phyloP scores from a whole-genome alignment of 2,329 filamentous ascomycete species.

The Tolypocladium sp. region DNA sequence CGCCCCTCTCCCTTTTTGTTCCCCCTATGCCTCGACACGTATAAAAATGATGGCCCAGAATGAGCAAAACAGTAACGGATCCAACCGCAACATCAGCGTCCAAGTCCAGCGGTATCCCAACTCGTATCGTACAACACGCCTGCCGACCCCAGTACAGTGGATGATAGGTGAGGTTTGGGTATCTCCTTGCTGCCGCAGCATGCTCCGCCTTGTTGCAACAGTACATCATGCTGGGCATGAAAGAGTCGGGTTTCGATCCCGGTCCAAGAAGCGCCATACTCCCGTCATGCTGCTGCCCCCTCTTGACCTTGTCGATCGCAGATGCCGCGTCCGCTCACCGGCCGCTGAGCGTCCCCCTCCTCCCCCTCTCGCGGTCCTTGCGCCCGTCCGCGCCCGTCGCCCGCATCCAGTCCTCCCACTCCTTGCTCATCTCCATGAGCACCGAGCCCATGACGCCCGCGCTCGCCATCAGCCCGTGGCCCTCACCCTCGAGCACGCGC shows the following conservation, averaged over 20 bases:
- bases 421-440: constrained; percentile 86
- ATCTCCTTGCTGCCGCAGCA: not conserved
- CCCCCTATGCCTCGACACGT: not conserved
- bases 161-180: not conserved
- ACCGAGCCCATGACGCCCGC: constrained; percentile 88
- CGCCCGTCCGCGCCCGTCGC: constrained; percentile 37
- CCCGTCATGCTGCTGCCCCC: not conserved
- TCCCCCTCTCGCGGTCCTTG: constrained; percentile 22
- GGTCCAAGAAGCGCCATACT: no score
- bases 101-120: not conserved
- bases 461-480: constrained; percentile 92
- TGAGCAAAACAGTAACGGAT: not conserved
- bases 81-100: not conserved
- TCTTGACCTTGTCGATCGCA: no score
- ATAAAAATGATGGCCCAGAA: not conserved
- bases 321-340: constrained; percentile 1
- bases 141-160: not conserved
- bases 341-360: constrained; percentile 14
- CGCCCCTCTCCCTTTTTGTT: not conserved
- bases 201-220: no score
- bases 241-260: no score
- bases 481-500: constrained; percentile 79
- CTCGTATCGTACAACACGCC: not conserved
- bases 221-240: no score
- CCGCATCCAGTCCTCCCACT: constrained; percentile 84